Conservation (phyloP, 768 basidiomycete genomes). For the Royoungia palumana region DNA sequence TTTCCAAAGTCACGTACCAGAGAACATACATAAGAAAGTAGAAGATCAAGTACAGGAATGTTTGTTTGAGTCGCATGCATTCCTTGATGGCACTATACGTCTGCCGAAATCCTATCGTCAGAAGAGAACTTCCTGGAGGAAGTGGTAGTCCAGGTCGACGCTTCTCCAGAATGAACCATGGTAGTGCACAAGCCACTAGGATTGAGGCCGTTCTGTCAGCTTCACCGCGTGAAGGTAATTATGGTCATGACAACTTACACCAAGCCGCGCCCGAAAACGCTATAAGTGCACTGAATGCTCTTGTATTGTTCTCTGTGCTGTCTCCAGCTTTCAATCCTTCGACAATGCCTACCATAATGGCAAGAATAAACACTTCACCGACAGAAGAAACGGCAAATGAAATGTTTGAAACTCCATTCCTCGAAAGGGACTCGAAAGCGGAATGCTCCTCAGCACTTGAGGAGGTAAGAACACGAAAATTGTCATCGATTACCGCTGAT, state of each 20-base stretch:
- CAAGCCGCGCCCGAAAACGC: slow-evolving; percentile 78
- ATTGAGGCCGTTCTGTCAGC: not conserved
- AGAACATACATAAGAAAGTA: slow-evolving; percentile 68
- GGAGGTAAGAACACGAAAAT: not conserved
- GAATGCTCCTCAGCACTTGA: slow-evolving; percentile 51
- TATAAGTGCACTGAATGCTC: slow-evolving; percentile 71
- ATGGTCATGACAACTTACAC: slow-evolving; percentile 49
- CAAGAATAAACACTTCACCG: slow-evolving; percentile 68
- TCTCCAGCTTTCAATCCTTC: slow-evolving; percentile 58
- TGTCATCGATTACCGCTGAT: not conserved
- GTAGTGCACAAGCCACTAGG: slow-evolving; percentile 61
- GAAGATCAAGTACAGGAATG: slow-evolving; percentile 69
- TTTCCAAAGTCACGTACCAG: too few species aligned
- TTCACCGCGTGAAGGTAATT: not conserved
- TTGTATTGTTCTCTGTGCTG: slow-evolving; percentile 70
- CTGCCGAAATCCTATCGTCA: slow-evolving; percentile 68
- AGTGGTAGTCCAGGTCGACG: slow-evolving; percentile 60
- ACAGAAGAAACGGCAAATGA: slow-evolving; percentile 67
- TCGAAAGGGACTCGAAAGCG: slow-evolving; percentile 55
- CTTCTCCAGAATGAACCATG: slow-evolving; percentile 73
- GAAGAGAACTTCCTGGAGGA: slow-evolving; percentile 50
- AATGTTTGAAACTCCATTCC: slow-evolving; percentile 73
- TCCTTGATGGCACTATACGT: slow-evolving; percentile 59
- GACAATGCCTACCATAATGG: slow-evolving; percentile 72
- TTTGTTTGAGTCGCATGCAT: slow-evolving; percentile 67